These are phyloP conservation scores for Amanita phalloides DNA, from an alignment of 768 basidiomycete genomes.

Conservation along the genomic window DNA sequence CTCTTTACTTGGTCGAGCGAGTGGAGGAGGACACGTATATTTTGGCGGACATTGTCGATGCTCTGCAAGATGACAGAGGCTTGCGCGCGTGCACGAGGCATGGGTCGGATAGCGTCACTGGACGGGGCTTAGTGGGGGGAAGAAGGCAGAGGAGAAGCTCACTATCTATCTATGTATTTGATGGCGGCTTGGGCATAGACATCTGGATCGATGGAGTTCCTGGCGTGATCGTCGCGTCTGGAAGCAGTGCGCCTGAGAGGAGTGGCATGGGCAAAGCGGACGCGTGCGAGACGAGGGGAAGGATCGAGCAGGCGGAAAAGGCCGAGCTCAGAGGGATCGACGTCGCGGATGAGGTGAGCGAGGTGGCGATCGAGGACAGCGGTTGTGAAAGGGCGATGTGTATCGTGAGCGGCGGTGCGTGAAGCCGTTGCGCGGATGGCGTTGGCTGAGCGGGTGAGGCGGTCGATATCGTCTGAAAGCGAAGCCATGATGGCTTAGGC, in stretches of 20 bases:
- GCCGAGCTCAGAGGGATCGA: conserved; percentile 69
- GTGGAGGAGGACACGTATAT: conserved; percentile 22
- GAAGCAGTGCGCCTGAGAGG: conserved; percentile 41
- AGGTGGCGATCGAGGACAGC: conserved; percentile 56
- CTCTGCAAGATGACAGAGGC: conserved; percentile 30
- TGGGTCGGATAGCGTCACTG: conserved; percentile 33
- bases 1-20: conserved; percentile 21
- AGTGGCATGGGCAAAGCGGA: conserved; percentile 60
- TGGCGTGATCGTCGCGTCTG: conserved; percentile 27
- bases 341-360: conserved; percentile 71
- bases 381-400: conserved; percentile 41
- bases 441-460: conserved; percentile 40
- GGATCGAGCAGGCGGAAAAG: conserved; percentile 51
- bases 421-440: conserved; percentile 37
- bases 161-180: conserved; percentile 74
- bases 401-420: conserved; percentile 15
- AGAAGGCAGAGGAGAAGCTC: conserved; percentile 17
- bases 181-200: conserved; percentile 67
- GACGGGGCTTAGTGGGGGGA: conserved; percentile 5
- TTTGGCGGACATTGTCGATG: conserved; percentile 25
- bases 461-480: conserved; percentile 61
- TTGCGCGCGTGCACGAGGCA: conserved; percentile 39
- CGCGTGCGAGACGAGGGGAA: conserved; percentile 39
- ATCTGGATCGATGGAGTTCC: conserved; percentile 53
- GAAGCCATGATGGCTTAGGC: conserved; percentile 30